Percentiles rank a stretch among this genome's conserved stretches.
phyloP scores from a whole-genome alignment of 2,329 filamentous ascomycete species.

The Verticillium dahliae region DNA sequence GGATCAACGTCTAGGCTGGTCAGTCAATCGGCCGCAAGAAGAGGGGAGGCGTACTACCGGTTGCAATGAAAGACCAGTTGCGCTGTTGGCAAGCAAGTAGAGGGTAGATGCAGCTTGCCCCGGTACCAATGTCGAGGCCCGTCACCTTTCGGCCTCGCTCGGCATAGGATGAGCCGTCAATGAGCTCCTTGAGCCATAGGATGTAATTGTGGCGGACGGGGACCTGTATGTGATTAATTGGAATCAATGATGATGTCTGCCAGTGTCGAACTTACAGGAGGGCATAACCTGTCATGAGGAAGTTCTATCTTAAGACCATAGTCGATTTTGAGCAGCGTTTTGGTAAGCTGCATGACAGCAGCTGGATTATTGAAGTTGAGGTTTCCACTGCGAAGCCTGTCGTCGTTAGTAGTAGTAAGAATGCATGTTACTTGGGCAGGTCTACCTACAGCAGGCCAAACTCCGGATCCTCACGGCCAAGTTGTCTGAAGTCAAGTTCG shows the following conservation, averaged over 20 bases:
- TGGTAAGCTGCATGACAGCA: slow-evolving; percentile 75
- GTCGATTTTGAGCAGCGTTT: slow-evolving; percentile 66
- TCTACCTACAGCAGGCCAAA: slow-evolving; percentile 33
- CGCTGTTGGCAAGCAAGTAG: slow-evolving; percentile 68
- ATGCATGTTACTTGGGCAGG: neutral
- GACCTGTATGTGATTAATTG: slow-evolving; percentile 30
- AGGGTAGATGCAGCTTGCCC: slow-evolving; percentile 87
- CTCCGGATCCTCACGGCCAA: slow-evolving; percentile 31
- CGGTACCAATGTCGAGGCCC: slow-evolving; percentile 84
- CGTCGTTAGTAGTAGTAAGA: neutral
- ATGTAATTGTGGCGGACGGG: slow-evolving; percentile 79
- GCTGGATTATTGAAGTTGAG: slow-evolving; percentile 76
- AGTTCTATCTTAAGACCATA: slow-evolving; percentile 68
- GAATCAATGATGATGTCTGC: neutral
- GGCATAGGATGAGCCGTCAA: slow-evolving; percentile 63
- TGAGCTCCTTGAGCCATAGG: slow-evolving; percentile 74
- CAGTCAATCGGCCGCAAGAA: neutral
- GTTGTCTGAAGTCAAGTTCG: slow-evolving; percentile 34
- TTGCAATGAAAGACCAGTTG: slow-evolving; percentile 68
- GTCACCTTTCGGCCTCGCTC: slow-evolving; percentile 41
- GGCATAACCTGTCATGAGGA: slow-evolving; percentile 75
- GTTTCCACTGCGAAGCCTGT: slow-evolving; percentile 36
- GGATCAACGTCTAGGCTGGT: slow-evolving; percentile 61
- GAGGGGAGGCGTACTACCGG: slow-evolving; percentile 27
- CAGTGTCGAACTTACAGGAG: slow-evolving; percentile 52